Percentiles rank a stretch among this genome's conserved stretches.
phyloP scores from a whole-genome alignment of 2,329 filamentous ascomycete species.

The Phoma herbarum region DNA sequence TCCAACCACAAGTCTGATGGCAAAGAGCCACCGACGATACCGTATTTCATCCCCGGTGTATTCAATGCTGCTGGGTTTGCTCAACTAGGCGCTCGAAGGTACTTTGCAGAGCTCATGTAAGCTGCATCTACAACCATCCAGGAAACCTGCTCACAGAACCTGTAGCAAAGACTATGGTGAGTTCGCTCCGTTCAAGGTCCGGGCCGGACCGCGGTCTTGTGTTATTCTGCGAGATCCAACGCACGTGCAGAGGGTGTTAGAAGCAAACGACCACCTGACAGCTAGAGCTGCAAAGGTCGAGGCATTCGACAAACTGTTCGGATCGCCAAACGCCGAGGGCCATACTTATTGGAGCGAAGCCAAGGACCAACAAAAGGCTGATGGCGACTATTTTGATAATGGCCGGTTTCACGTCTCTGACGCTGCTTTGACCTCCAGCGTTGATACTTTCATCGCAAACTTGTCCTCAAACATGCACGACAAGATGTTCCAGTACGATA shows the following conservation, averaged over 20 bases:
- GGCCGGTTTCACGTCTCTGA: slow-evolving; percentile 25
- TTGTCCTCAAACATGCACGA: slow-evolving; percentile 37
- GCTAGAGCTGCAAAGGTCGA: slow-evolving; percentile 7
- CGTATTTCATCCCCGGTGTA: slow-evolving; percentile 35
- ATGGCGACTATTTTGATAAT: background rate
- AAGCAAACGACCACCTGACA: slow-evolving; percentile 23
- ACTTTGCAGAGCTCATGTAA: slow-evolving; percentile 39
- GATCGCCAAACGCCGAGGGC: slow-evolving; percentile 16
- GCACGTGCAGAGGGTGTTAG: slow-evolving; percentile 31
- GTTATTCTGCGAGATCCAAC: slow-evolving; percentile 34
- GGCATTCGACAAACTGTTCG: slow-evolving; percentile 28
- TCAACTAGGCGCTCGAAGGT: slow-evolving; percentile 30
- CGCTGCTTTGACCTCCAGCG: slow-evolving; percentile 12
- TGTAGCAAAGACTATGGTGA: slow-evolving; percentile 36
- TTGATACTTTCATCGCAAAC: slow-evolving; percentile 32
- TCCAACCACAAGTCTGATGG: slow-evolving; percentile 18
- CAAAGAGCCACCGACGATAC: slow-evolving; percentile 35
- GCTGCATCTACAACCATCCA: background rate
- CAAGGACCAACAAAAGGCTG: background rate
- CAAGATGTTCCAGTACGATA: slow-evolving; percentile 42
- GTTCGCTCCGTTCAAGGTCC: slow-evolving; percentile 36
- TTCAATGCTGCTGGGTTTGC: slow-evolving; percentile 35
- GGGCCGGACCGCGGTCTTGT: slow-evolving; percentile 30
- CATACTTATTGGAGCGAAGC: slow-evolving; percentile 15
- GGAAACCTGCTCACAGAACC: slow-evolving; percentile 12